Percentiles rank a stretch among this genome's conserved stretches.
Conservation (phyloP, 805 yeast species). For the Candida tallmaniae region DNA sequence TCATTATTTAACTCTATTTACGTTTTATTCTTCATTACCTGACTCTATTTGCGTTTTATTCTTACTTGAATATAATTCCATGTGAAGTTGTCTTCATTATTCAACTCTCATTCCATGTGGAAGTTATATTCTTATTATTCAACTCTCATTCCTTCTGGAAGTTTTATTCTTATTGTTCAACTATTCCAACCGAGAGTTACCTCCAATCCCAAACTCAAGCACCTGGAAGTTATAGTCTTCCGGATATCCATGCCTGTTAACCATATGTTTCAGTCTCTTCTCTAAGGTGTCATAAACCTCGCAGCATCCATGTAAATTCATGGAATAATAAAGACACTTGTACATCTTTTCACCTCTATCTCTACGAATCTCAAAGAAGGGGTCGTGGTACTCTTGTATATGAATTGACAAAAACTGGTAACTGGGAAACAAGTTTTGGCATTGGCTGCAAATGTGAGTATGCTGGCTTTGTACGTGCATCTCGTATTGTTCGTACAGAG, state of each 20-base stretch:
- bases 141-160: no score
- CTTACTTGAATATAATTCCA: no score
- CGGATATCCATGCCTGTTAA: slow-evolving; percentile 50
- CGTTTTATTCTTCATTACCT: no score
- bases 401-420: slow-evolving; percentile 41
- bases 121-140: no score
- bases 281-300: slow-evolving; percentile 32
- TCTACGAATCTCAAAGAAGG: slow-evolving; percentile 32
- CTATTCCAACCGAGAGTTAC: no score
- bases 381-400: slow-evolving; percentile 50
- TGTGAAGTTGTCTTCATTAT: no score
- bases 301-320: slow-evolving; percentile 25
- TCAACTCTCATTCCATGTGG: no score
- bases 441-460: slow-evolving; percentile 31
- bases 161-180: no score
- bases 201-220: slow-evolving; percentile 22
- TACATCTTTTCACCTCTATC: slow-evolving; percentile 39
- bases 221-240: slow-evolving; percentile 25
- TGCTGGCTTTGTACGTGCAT: slow-evolving; percentile 21
- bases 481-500: slow-evolving; percentile 17
- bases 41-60: no score
- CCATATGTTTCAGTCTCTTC: slow-evolving; percentile 45
- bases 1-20: no score
- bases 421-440: slow-evolving; percentile 41
- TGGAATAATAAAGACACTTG: slow-evolving; percentile 32